phyloP scores from a whole-genome alignment of 306 rosid genomes.

The Rosa lucieae region DNA sequence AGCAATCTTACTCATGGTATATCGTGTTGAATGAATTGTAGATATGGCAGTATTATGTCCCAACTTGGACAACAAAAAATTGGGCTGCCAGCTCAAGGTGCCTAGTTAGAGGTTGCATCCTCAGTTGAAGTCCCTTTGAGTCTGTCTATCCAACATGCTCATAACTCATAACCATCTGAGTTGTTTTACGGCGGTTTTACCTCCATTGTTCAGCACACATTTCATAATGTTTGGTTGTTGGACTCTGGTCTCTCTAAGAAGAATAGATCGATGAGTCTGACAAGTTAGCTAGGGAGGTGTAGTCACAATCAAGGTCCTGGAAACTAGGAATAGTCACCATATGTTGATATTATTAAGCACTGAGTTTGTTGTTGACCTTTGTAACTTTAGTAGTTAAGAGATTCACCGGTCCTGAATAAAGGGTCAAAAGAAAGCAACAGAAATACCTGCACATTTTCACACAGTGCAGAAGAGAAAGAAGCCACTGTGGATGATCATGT shows the following conservation, averaged over 20 bases:
- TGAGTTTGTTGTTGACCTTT: not conserved
- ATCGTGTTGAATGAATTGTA: not conserved
- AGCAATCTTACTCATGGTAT: not conserved
- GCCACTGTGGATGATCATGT: not conserved
- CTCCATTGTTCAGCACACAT: not conserved
- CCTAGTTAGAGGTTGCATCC: constrained; percentile 39
- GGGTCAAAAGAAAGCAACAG: not conserved
- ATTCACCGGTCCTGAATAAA: not conserved
- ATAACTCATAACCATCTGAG: not conserved
- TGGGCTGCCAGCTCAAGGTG: constrained; percentile 45
- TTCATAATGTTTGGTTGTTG: constrained; percentile 8
- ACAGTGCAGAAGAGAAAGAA: not conserved
- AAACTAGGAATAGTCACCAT: constrained; percentile 4
- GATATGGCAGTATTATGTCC: constrained; percentile 16
- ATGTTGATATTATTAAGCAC: not conserved
- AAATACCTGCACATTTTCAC: not conserved
- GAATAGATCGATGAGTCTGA: not conserved
- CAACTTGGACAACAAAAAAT: constrained; percentile 15
- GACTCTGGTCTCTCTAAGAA: constrained; percentile 2
- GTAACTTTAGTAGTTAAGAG: not conserved
- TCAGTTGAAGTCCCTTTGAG: constrained; percentile 27
- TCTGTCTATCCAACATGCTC: constrained; percentile 24
- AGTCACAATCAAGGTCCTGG: constrained; percentile 1
- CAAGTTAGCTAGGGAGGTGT: not conserved
- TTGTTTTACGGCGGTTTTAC: not conserved